These are phyloP conservation scores for Suillus bovinus DNA, from an alignment of 768 basidiomycete species.

Conservation along the genomic window DNA sequence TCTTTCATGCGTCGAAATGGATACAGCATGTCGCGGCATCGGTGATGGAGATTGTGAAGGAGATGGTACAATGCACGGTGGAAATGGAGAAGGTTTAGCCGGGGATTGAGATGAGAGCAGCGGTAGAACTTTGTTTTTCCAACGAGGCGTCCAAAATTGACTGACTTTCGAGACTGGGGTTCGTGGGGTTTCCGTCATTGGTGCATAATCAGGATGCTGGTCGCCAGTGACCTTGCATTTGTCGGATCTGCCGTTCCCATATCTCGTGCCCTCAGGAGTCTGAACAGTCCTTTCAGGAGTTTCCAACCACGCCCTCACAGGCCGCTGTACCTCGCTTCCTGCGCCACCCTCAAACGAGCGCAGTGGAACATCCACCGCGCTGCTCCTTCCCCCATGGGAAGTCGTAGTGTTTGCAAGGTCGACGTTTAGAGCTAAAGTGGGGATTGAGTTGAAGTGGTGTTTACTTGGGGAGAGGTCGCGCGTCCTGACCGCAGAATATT, in stretches of 20 bases:
- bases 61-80: conserved; percentile 25
- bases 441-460: neutral
- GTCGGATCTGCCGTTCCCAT: too few species aligned
- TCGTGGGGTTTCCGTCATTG: neutral
- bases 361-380: neutral
- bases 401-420: neutral
- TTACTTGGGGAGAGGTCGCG: neutral
- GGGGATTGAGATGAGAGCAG: neutral
- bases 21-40: neutral
- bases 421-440: neutral
- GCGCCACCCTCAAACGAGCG: neutral
- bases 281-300: neutral
- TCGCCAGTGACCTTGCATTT: neutral
- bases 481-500: conserved; percentile 14
- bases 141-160: neutral
- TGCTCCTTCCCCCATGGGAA: neutral
- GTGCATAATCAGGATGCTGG: neutral
- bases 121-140: neutral
- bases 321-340: neutral
- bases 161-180: neutral
- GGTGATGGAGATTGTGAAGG: conserved; percentile 4
- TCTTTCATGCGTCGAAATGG: conserved; percentile 9
- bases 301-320: neutral
- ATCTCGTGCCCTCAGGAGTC: neutral
- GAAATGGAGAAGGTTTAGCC: neutral